These are phyloP conservation scores for Monosporascus sp. DNA, from an alignment of 2,329 filamentous ascomycete species.

Conservation along the genomic window DNA sequence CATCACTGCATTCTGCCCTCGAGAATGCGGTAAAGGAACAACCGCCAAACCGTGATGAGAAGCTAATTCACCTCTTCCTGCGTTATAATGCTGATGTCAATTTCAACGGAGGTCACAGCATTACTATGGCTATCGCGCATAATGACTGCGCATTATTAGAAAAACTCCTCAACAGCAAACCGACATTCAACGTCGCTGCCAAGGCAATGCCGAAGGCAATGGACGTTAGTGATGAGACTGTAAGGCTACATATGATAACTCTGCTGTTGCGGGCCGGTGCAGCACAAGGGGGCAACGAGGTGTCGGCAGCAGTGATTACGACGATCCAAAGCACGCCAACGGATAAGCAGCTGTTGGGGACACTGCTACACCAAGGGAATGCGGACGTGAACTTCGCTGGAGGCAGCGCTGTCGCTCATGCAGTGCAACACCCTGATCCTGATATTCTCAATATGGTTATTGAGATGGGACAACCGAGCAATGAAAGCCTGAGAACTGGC, in stretches of 20 bases:
- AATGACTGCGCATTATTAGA: constrained; percentile 42
- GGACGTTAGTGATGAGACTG: constrained; percentile 35
- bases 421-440: constrained; percentile 38
- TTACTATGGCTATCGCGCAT: constrained; percentile 43
- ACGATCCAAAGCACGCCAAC: constrained; percentile 39
- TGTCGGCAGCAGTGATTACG: constrained; percentile 37
- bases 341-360: constrained; percentile 44
- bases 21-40: constrained; percentile 48
- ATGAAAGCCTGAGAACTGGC: constrained; percentile 37
- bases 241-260: constrained; percentile 41
- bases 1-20: constrained; percentile 43
- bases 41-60: constrained; percentile 41
- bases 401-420: constrained; percentile 36
- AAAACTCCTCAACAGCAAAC: constrained; percentile 38
- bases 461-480: constrained; percentile 38
- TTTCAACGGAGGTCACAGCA: constrained; percentile 44
- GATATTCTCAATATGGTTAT: constrained; percentile 44
- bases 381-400: constrained; percentile 48
- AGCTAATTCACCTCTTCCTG: constrained; percentile 47
- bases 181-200: constrained; percentile 41
- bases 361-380: constrained; percentile 45
- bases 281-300: constrained; percentile 34
- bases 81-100: constrained; percentile 49
- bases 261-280: constrained; percentile 43
- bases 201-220: constrained; percentile 45